Evolutionary conservation across 2,329 filamentous ascomycete species (phyloP), one percentile per base, ranked within the genome.

Genomic region (Ophiostoma sp.): DNA sequence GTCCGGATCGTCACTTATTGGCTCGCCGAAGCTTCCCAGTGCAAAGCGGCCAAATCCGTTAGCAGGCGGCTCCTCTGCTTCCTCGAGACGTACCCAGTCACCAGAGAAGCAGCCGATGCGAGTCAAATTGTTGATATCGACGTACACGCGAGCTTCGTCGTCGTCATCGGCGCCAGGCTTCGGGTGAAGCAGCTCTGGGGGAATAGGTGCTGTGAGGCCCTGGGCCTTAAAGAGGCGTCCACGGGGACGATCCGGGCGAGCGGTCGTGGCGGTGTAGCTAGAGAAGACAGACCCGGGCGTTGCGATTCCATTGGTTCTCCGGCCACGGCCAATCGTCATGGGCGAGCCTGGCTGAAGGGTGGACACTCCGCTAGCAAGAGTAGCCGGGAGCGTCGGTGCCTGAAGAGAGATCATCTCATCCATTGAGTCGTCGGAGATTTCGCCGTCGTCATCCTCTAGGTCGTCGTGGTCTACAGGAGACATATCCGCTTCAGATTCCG

Each of bases 101-200:
- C 95, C 95, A 0, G 94, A 98, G 76, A 99, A 99, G 77, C 94
- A 98, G 16, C 94, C 93, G 67, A 99, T 89, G 73, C 93, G 93
- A 14, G 92, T 89, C 27, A 99, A 79, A 1, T 92, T 91, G 69
- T 87, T 89, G 7, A 96, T 89, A 74, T 97, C 93, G 5, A 99
- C 93, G 74, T 94, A 99, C 1, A 98, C 85, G 64, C 95, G 88
- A 1, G 92, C 89, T 73, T 96, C 90, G 72, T 97, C 93, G 70
- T 99, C 95, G 70, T 97, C 93, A 40, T 87, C 85, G 0, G 83
- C 78, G 1, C 79, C 80, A 2, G 95, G 94, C 72, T 90, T 93
- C 0, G 95, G 95, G 72, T 98, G 90, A 2, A 99, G 81, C 2
- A 96, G 79, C 60, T 94, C 91, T 65, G 89, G 85, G 0, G 93